Evolutionary conservation across 1,284 basidiomycete genomes (phyloP).

Genomic region (Phlebopus sp.): DNA sequence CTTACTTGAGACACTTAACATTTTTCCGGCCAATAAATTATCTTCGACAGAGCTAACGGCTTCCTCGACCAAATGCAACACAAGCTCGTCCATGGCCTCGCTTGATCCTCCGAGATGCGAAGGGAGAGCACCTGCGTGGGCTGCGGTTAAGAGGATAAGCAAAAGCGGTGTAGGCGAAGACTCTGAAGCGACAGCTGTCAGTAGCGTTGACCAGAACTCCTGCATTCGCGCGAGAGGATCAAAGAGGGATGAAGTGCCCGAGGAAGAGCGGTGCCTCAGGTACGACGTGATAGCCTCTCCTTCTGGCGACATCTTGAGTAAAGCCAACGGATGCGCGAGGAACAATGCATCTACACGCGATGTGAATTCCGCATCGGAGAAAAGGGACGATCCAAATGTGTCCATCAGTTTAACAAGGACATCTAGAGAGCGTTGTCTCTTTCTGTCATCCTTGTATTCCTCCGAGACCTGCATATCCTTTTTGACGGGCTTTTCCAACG

Average conservation of each 20-base stretch:
- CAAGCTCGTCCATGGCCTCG: constrained; percentile 21
- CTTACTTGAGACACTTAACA: constrained; percentile 22
- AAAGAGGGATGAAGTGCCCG: constrained; percentile 7
- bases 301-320: constrained; percentile 42
- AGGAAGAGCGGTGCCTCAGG: constrained; percentile 16
- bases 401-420: constrained; percentile 23
- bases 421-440: constrained; percentile 8
- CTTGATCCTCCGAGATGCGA: constrained; percentile 21
- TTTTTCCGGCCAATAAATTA: constrained; percentile 1
- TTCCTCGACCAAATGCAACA: constrained; percentile 13
- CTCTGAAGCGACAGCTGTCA: constrained; percentile 18
- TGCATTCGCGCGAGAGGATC: constrained; percentile 14
- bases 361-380: constrained; percentile 37
- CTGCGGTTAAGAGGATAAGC: constrained; percentile 12
- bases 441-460: neutral
- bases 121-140: constrained; percentile 15
- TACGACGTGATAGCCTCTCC: constrained; percentile 35
- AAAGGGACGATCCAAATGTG: constrained; percentile 35
- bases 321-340: constrained; percentile 33
- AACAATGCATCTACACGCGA: constrained; percentile 46
- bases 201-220: constrained; percentile 20
- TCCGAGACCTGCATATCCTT: constrained; percentile 5
- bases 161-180: constrained; percentile 10
- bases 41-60: constrained; percentile 4
- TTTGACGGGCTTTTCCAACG: constrained; percentile 1